A percentile compares a stretch with the other conserved stretches of the same genome.
Evolutionary conservation across 2,329 filamentous ascomycete genomes (phyloP).

Genomic region (Clarireedia sp.): DNA sequence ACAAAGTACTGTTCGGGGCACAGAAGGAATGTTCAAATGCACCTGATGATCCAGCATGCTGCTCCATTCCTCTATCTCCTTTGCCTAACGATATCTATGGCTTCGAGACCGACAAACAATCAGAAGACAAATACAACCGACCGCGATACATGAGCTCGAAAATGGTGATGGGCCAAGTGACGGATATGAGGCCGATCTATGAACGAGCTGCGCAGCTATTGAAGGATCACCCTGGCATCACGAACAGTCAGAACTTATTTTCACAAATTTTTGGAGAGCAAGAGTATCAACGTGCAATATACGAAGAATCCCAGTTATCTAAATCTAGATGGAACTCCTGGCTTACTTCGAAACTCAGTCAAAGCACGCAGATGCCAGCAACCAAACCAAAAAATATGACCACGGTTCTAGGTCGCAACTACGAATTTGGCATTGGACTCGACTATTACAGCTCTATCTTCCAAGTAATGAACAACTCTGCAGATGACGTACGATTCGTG

Average conservation of each 20-base stretch:
- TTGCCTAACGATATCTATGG: constrained; percentile 43
- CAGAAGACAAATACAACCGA: constrained; percentile 28
- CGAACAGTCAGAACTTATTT: constrained; percentile 27
- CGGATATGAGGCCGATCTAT: constrained; percentile 40
- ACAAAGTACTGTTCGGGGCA: constrained; percentile 48
- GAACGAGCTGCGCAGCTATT: constrained; percentile 24
- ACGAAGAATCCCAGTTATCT: neutral
- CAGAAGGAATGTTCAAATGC: constrained; percentile 43
- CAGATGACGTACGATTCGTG: neutral
- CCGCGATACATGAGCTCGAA: constrained; percentile 42
- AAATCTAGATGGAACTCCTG: neutral
- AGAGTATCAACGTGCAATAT: constrained; percentile 37
- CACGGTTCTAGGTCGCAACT: neutral
- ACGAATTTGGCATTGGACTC: neutral
- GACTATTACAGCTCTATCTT: neutral
- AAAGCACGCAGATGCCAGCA: neutral
- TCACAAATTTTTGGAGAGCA: constrained; percentile 45
- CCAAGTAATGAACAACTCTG: neutral
- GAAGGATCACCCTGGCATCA: neutral
- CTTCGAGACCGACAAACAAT: constrained; percentile 34
- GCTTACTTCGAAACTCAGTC: neutral
- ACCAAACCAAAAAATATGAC: neutral
- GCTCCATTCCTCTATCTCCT: constrained; percentile 42
- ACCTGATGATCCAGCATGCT: constrained; percentile 40
- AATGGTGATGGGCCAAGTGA: constrained; percentile 42